These are phyloP conservation scores for Bjerkandera adusta DNA, from an alignment of 1,284 basidiomycete genomes.

Conservation along the genomic window DNA sequence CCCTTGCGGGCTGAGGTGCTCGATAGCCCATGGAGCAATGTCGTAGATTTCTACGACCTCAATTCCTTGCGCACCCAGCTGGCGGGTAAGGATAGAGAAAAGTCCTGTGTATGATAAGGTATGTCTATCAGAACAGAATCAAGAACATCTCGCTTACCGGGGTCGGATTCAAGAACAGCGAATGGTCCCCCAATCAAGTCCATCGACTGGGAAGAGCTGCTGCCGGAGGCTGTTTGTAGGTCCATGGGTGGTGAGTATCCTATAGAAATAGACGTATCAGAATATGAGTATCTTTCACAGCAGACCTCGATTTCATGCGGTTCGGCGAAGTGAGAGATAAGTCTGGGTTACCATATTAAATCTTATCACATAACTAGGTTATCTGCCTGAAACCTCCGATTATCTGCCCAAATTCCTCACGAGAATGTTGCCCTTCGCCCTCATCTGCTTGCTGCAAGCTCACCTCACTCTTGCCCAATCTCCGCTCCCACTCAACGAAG, in stretches of 20 bases:
- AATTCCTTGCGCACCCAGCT: slow-evolving; percentile 47
- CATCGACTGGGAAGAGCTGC: not conserved
- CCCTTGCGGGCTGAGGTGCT: slow-evolving; percentile 50
- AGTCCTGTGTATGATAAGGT: slow-evolving; percentile 37
- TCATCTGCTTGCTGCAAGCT: slow-evolving; percentile 22
- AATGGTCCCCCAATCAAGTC: slow-evolving; percentile 58
- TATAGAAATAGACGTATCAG: no score
- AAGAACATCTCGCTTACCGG: slow-evolving; percentile 34
- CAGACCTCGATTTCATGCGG: no score
- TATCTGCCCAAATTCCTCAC: no score
- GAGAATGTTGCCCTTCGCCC: slow-evolving; percentile 21
- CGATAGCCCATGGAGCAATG: slow-evolving; percentile 59
- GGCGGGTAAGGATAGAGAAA: slow-evolving; percentile 53
- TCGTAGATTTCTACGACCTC: slow-evolving; percentile 59
- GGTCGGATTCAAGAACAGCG: slow-evolving; percentile 63
- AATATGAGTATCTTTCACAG: no score
- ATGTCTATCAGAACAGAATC: not conserved
- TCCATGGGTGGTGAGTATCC: no score
- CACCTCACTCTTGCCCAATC: slow-evolving; percentile 23
- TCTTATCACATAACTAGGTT: no score
- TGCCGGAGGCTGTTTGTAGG: no score
- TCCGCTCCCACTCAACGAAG: slow-evolving; percentile 19
- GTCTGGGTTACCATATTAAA: no score
- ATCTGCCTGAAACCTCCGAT: no score
- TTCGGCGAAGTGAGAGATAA: no score